phyloP scores from a whole-genome alignment of 805 yeast species.

The Metschnikowia borealis region DNA sequence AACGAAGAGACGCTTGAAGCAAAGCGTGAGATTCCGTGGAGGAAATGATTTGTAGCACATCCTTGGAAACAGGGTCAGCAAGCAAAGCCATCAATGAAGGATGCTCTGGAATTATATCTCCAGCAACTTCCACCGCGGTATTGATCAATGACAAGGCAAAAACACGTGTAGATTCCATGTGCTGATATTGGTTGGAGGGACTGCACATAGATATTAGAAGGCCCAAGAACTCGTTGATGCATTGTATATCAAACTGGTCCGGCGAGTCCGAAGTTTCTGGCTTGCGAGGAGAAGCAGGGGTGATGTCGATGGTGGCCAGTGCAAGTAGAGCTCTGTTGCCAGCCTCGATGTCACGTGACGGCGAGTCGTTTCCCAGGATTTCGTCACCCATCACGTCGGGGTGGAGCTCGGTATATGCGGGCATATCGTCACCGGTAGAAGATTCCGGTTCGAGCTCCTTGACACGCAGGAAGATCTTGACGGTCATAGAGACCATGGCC shows the following conservation, averaged over 20 bases:
- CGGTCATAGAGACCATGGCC: conserved; percentile 67
- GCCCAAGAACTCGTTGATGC: conserved; percentile 72
- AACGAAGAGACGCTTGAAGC: conserved; percentile 68
- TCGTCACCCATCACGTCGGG: conserved; percentile 56
- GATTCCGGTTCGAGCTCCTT: conserved; percentile 47
- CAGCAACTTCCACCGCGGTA: conserved; percentile 79
- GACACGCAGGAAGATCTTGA: conserved; percentile 61
- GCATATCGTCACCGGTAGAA: conserved; percentile 37
- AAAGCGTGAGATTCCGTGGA: conserved; percentile 67
- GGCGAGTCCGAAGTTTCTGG: conserved; percentile 1
- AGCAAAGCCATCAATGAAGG: conserved; percentile 63
- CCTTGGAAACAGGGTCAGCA: conserved; percentile 81
- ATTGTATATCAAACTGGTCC: conserved; percentile 65
- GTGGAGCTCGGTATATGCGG: conserved; percentile 48
- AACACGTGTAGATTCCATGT: conserved; percentile 81
- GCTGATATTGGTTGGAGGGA: conserved; percentile 77
- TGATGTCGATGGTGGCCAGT: conserved; percentile 6
- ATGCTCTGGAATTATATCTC: conserved; percentile 54
- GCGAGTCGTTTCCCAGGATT: not conserved
- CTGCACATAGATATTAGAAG: conserved; percentile 76
- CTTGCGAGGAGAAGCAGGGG: conserved; percentile 10
- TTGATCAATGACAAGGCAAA: conserved; percentile 75
- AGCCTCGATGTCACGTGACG: not conserved
- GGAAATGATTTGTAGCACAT: conserved; percentile 75
- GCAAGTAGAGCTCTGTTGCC: not conserved